Conservation (phyloP, 352 stramenopile species). For the Globisporangium recalcitrans region DNA sequence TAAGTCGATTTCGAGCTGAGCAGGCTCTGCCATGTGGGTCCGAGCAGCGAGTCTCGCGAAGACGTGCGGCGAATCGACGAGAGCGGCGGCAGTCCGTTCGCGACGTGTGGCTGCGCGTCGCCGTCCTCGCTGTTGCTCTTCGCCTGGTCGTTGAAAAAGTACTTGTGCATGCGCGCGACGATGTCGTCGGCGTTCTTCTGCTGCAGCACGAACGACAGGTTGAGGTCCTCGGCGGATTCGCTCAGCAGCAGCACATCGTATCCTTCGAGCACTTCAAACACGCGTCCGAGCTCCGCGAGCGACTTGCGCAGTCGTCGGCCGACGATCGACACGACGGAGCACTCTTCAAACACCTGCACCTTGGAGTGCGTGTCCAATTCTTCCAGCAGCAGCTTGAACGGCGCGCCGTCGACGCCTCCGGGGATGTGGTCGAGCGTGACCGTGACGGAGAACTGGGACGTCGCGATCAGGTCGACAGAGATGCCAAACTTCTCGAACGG, state of each 20-base stretch:
- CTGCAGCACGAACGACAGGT: slow-evolving; percentile 87
- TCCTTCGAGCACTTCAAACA: slow-evolving; percentile 82
- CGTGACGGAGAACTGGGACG: slow-evolving; percentile 86
- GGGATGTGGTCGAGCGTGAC: slow-evolving; percentile 87
- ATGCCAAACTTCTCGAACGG: slow-evolving; percentile 82
- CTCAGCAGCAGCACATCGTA: slow-evolving; percentile 83
- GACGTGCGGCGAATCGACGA: slow-evolving; percentile 51
- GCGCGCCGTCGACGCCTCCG: slow-evolving; percentile 57
- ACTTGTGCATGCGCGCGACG: slow-evolving; percentile 77
- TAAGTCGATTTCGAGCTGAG: slow-evolving; percentile 29
- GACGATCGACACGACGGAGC: slow-evolving; percentile 86
- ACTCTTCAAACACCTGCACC: slow-evolving; percentile 74
- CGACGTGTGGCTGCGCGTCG: slow-evolving; percentile 3
- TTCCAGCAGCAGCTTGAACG: slow-evolving; percentile 65
- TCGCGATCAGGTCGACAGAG: slow-evolving; percentile 87
- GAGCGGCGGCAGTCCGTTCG: slow-evolving; percentile 11
- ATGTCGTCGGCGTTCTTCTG: slow-evolving; percentile 70
- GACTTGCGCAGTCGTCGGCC: slow-evolving; percentile 74
- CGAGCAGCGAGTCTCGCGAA: slow-evolving; percentile 64
- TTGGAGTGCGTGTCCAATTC: slow-evolving; percentile 64
- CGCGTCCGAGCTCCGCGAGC: slow-evolving; percentile 71
- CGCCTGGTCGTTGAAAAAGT: slow-evolving; percentile 48
- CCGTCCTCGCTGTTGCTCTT: slow-evolving; percentile 2
- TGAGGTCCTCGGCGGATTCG: slow-evolving; percentile 86
- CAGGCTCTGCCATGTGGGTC: slow-evolving; percentile 66